Base-by-base conservation (phyloP, 208 protist species). In the Acanthamoeba castellanii region DNA sequence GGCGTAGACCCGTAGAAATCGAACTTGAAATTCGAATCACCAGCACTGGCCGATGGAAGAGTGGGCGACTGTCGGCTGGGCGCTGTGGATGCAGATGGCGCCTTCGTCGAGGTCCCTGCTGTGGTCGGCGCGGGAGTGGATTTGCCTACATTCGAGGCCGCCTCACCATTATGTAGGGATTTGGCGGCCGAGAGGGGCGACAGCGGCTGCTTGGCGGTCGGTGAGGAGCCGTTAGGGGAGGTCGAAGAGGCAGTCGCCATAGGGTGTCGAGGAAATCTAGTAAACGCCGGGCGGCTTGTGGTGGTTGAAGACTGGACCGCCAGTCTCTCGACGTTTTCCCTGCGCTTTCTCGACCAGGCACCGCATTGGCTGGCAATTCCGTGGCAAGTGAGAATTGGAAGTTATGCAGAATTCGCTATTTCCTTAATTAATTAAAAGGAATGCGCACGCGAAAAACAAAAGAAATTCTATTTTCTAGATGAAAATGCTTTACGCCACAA, bases 1-100 rank as follows among this genome's bases (percentile, higher is more conserved):
- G 82, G 82, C 20, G 47, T 89, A n/a, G 82, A 89, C 16, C 82
- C 82, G 55, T 50, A 89, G 82, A 89, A 89, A 27, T 89, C 82
- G n/a, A 89, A 89, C 20, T 82, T 82, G 37, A 82, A 82, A 34
- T 52, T 82, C 37, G 72, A 50, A 82, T 82, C 72, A 37, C 72
- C 70, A 50, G 20, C 68, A 16, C 22, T 66, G 18, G 59, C 59
- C 25, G 59, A 22, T 22, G 68, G 68, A 13, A 82, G 72, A 13
- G 72, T 82, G 8, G 72, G 72, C 37, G 72, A 50, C 30, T 82
- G 72, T 55, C 61, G 25, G 61, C 22, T 68, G 25, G 66, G 8
- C 14, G 66, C 20, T 37, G 13, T 20, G 7, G 30, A 25, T 25
- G 8, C 66, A 37, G 13, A 72, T 47, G 66, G 9, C 7, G 30